Percentiles rank a stretch among this genome's conserved stretches.
phyloP scores from a whole-genome alignment of 192 early-diverging fungal genomes.

The Dimargaris cristalligena region DNA sequence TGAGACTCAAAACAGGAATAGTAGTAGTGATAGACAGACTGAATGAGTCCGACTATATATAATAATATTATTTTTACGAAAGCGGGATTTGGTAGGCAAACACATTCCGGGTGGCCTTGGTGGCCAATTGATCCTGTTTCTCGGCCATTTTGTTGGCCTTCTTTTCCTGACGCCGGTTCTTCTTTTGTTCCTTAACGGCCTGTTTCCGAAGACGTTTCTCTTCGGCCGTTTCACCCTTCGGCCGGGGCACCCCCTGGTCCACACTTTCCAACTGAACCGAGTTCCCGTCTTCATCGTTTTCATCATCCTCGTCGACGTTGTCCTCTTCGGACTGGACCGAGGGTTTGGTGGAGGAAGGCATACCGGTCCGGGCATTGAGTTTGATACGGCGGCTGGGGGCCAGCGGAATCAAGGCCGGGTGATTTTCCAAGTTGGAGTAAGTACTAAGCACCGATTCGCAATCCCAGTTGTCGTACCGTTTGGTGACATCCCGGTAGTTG shows the following conservation, averaged over 20 bases:
- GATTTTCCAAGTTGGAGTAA: conserved; percentile 90
- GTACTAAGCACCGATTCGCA: conserved; percentile 77
- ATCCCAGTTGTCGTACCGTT: conserved; percentile 58
- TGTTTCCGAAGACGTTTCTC: conserved; percentile 87
- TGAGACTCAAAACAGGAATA: neutral
- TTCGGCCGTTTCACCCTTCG: conserved; percentile 70
- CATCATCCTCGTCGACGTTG: conserved; percentile 19
- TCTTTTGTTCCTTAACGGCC: conserved; percentile 65
- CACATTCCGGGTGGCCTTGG: conserved; percentile 1
- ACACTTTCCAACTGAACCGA: conserved; percentile 14
- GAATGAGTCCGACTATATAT: neutral
- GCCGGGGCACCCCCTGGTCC: conserved; percentile 57
- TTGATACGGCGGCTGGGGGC: conserved; percentile 35
- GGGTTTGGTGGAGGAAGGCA: conserved; percentile 37
- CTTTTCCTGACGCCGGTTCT: conserved; percentile 10
- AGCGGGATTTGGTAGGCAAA: conserved; percentile 10
- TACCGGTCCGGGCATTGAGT: conserved; percentile 52
- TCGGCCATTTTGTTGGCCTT: conserved; percentile 1
- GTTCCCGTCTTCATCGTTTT: conserved; percentile 14
- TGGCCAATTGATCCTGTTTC: neutral
- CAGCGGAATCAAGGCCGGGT: conserved; percentile 68
- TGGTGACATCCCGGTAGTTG: conserved; percentile 33
- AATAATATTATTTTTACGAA: neutral
- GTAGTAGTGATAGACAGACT: neutral
- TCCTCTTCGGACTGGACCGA: conserved; percentile 11